Percentiles rank a stretch among this genome's conserved stretches.
Evolutionary conservation across 495 filamentous ascomycete species (phyloP).

Genomic region (Aspergillus hancockii): DNA sequence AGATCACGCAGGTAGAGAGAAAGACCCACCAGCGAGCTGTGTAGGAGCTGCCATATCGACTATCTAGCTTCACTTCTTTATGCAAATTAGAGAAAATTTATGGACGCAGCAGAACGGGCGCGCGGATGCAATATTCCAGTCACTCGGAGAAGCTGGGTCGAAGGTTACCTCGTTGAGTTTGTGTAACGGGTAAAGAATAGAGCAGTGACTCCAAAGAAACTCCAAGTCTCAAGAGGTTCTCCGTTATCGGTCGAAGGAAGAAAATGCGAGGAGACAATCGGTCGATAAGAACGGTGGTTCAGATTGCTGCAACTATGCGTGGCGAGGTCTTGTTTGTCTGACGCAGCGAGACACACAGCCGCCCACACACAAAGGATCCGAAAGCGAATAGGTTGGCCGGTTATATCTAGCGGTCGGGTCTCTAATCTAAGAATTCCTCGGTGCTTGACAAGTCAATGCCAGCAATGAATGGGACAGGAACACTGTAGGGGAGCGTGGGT

Average conservation of each 20-base stretch:
- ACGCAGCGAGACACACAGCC: slow-evolving; percentile 17
- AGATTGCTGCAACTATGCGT: slow-evolving; percentile 20
- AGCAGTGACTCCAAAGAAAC: not conserved
- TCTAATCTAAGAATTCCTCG: slow-evolving; percentile 25
- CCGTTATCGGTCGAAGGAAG: slow-evolving; percentile 4
- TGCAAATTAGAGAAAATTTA: slow-evolving; percentile 12
- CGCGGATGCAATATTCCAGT: slow-evolving; percentile 6
- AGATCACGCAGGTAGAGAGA: slow-evolving; percentile 1
- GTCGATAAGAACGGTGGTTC: slow-evolving; percentile 8
- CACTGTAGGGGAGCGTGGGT: slow-evolving; percentile 25
- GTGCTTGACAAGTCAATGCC: slow-evolving; percentile 59
- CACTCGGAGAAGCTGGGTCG: slow-evolving; percentile 12
- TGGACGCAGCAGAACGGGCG: slow-evolving; percentile 11
- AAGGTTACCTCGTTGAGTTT: slow-evolving; percentile 3
- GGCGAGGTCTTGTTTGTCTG: slow-evolving; percentile 21
- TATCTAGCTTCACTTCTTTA: slow-evolving; percentile 13
- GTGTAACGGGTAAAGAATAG: slow-evolving; percentile 1
- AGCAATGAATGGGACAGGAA: slow-evolving; percentile 44
- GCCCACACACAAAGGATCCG: slow-evolving; percentile 21
- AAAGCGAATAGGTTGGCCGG: slow-evolving; percentile 16
- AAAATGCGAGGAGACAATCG: slow-evolving; percentile 3
- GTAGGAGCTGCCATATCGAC: slow-evolving; percentile 76
- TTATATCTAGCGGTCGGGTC: slow-evolving; percentile 19
- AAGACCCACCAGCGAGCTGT: slow-evolving; percentile 79
- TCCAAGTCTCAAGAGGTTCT: not conserved